Base-by-base conservation (phyloP, 2,329 filamentous ascomycete genomes). In the Neofusicoccum parvum region DNA sequence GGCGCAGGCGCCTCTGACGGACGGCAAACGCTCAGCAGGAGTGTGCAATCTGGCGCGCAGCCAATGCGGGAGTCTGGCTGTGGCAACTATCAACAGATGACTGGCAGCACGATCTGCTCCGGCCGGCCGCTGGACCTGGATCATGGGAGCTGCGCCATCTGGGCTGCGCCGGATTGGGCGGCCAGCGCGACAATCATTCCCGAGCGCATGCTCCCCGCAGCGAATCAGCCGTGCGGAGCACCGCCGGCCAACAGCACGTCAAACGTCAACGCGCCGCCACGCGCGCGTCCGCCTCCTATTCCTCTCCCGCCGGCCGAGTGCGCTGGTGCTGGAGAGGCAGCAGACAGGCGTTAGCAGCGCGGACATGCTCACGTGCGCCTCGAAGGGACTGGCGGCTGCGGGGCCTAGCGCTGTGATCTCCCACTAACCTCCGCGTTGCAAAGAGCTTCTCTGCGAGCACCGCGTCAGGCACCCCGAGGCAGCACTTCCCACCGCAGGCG, bases 391-490 rank as follows among this genome's bases (percentile, higher is more conserved):
- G 7, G 23, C 15, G 48, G 54, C 32, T 59, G 56, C 56, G 56
- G 56, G 56, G 56, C 56, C 32, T 60, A 60, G 56, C 56, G 56
- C 56, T 60, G 56, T 37, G 56, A 60, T 60, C 56, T 60, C 41
- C 56, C 50, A 54, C 50, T 54, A 54, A 54, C 32, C 56, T 60
- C 56, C 56, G 54, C 54, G n/a, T 17, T 15, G 20, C 23, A 10
- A 32, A 14, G 15, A 12, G 36, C 34, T 56, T 37, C 36, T 41
- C 14, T 56, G 15, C 51, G 5, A n/a, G 17, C 17, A 27, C 20
- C 51, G 53, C 53, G 53, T 43, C 39, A 59, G 54, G 54, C 54
- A 59, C 54, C 54, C 51, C 34, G 50, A 53, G 23, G 10, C 4
- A 46, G 12, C 23, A 17, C 15, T 9, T 39, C 32, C n/a, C 50